These are phyloP conservation scores for Pseudovirgaria hyperparasitica DNA, from an alignment of 2,329 filamentous ascomycete genomes.

Conservation along the genomic window DNA sequence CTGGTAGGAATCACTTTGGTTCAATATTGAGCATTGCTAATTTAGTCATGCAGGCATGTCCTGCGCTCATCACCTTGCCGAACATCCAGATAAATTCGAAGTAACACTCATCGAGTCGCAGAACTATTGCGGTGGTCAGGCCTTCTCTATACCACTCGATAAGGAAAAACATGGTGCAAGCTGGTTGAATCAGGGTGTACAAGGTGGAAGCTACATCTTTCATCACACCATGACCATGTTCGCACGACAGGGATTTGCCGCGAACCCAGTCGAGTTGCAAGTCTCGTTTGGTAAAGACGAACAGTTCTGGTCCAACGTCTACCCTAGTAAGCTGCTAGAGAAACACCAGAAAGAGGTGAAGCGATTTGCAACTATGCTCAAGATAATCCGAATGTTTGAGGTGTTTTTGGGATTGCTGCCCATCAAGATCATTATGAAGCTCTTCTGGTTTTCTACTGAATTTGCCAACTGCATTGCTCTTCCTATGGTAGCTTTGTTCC, in stretches of 20 bases:
- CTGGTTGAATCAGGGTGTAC: slow-evolving; percentile 51
- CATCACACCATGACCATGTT: slow-evolving; percentile 57
- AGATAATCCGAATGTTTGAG: slow-evolving; percentile 47
- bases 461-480: slow-evolving; percentile 61
- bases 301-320: slow-evolving; percentile 54
- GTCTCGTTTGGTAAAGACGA: slow-evolving; percentile 52
- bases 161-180: slow-evolving; percentile 42
- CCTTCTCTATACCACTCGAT: slow-evolving; percentile 44
- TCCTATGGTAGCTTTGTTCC: slow-evolving; percentile 59
- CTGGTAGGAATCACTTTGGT: no score
- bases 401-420: slow-evolving; percentile 45
- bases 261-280: slow-evolving; percentile 47
- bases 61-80: slow-evolving; percentile 52
- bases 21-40: slow-evolving; percentile 5
- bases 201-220: slow-evolving; percentile 53
- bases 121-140: slow-evolving; percentile 47
- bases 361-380: slow-evolving; percentile 41
- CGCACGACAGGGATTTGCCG: slow-evolving; percentile 40
- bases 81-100: slow-evolving; percentile 52
- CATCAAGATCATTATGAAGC: slow-evolving; percentile 50
- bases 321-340: slow-evolving; percentile 45
- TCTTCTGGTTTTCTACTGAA: slow-evolving; percentile 57
- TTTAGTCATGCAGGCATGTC: slow-evolving; percentile 35
- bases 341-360: slow-evolving; percentile 43
- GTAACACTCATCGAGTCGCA: slow-evolving; percentile 47